Base-by-base conservation (phyloP, 441 rosid genomes). In the Euphorbia schlechtendalii region DNA sequence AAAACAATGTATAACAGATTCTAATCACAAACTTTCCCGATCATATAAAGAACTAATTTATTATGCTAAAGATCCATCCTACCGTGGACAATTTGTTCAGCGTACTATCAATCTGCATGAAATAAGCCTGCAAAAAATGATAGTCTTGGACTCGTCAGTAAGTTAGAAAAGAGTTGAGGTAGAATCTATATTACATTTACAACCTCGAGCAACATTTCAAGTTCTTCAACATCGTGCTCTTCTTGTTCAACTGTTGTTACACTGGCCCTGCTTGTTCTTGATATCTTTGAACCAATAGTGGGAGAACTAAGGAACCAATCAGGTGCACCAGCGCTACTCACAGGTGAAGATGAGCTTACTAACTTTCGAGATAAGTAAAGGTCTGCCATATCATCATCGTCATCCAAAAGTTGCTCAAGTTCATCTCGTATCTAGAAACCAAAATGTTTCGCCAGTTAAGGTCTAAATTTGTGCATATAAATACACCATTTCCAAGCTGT, bases 131-230 rank as follows among this genome's bases (percentile, higher is more conserved):
- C 62, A 78, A 71, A 87, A 89, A 38, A 92, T 89, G 90, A 67
- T 9, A 56, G 61, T 63, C 25, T 38, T 13, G 40, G 17, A 36
- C 20, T 14, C 28, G 71, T 24, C 69, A 59, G 69, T 54, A 28
- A 51, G 46, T 34, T 51, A 61, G 17, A 5, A 51, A 45, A 17
- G 5, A 40, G 22, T 45, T 18, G 66, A 49, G 36, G 52, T 8
- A 41, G 32, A 18, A 55, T 20, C 30, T 54, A 82, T 81, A 74
- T 86, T 14, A 55, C 55, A 25, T 1, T 15, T 48, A 46, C 55
- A 64, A 89, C 97, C 97, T 94, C 99, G 13, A 91, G 87, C 60
- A 94, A 81, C 99, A 94, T 94, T 81, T 91, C 96, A 75, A 91
- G 96, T 79, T 91, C 99, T 80, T 94, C 98, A 40, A 94, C 96